Evolutionary conservation across 1,139 yeast species (phyloP).

Genomic region (Suhomyces guaymorum): DNA sequence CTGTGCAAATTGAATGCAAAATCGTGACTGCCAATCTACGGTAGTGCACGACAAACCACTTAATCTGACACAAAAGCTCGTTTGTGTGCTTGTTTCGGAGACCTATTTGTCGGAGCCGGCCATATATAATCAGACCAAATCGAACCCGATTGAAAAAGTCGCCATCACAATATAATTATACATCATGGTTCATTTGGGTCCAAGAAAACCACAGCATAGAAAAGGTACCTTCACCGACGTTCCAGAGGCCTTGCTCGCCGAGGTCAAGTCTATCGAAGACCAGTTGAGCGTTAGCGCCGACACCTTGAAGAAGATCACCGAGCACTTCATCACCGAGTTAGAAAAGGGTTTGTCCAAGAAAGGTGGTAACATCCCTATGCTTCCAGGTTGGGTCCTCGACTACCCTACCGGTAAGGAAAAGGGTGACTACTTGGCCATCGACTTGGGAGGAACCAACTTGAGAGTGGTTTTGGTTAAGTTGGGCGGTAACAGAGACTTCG

Average conservation of each 20-base stretch:
- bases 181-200: conserved; percentile 79
- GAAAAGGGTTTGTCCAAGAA: conserved; percentile 72
- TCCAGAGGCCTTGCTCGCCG: conserved; percentile 61
- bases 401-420: conserved; percentile 88
- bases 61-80: conserved; percentile 1
- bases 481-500: conserved; percentile 77
- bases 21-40: no score
- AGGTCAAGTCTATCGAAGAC: conserved; percentile 59
- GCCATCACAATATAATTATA: no score
- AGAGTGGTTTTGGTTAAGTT: conserved; percentile 84
- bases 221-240: conserved; percentile 79
- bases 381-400: conserved; percentile 94
- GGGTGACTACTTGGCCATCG: conserved; percentile 90
- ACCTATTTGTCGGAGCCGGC: not conserved
- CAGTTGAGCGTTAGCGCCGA: conserved; percentile 63
- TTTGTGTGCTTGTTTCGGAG: conserved; percentile 1
- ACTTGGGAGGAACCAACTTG: conserved; percentile 93
- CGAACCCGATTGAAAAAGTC: no score
- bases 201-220: conserved; percentile 80
- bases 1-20: no score
- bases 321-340: conserved; percentile 65
- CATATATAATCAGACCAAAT: conserved; percentile 1
- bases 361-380: conserved; percentile 94
- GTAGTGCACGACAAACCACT: not conserved
- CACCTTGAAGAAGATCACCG: conserved; percentile 63